Conservation (phyloP, 148 eudicot genomes). For the Camellia japonica region DNA sequence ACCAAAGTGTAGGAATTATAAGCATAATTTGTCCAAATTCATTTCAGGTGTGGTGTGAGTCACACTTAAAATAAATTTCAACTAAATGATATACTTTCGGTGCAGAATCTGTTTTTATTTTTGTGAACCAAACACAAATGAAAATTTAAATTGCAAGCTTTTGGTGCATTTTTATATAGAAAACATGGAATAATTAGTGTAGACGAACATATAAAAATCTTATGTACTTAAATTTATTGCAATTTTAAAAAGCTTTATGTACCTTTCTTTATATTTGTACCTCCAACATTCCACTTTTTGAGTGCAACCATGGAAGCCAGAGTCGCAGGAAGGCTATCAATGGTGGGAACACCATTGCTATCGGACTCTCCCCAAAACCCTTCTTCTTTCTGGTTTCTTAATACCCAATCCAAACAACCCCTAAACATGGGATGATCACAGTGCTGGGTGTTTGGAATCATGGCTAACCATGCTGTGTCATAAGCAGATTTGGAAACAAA, state of each 20-base stretch:
- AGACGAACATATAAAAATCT: too few species aligned
- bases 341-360: conserved; percentile 16
- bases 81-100: too few species aligned
- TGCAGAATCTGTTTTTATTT: too few species aligned
- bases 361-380: conserved; percentile 29
- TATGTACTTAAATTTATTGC: background rate
- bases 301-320: conserved; percentile 32
- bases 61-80: too few species aligned
- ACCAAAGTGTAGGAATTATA: too few species aligned
- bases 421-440: conserved; percentile 19
- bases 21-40: too few species aligned
- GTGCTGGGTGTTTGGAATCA: conserved; percentile 13
- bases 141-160: too few species aligned
- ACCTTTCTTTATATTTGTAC: conserved; percentile 20
- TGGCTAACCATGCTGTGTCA: conserved; percentile 41
- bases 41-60: too few species aligned
- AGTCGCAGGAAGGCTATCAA: conserved; percentile 33
- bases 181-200: too few species aligned
- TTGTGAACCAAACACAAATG: too few species aligned
- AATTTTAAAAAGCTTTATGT: background rate
- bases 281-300: conserved; percentile 23
- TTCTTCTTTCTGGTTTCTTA: conserved; percentile 23
- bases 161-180: too few species aligned
- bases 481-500: conserved; percentile 32
- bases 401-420: conserved; percentile 28